These are phyloP conservation scores for Phytophthora idaei DNA, from an alignment of 352 stramenopile species.

Conservation along the genomic window DNA sequence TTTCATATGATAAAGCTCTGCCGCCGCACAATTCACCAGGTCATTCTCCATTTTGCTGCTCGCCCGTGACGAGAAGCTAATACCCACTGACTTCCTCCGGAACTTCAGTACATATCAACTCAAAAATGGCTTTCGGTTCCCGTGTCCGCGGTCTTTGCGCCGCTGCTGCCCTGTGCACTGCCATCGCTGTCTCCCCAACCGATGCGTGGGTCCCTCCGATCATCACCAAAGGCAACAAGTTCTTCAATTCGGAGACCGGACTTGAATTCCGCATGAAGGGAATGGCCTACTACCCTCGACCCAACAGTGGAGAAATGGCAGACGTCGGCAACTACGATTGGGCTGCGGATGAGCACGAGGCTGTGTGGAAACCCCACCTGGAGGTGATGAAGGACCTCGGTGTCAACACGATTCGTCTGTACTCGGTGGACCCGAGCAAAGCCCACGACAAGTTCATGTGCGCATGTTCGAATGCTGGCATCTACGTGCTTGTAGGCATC, in stretches of 20 bases:
- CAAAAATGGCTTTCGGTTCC: constrained; percentile 30
- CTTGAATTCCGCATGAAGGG: constrained; percentile 75
- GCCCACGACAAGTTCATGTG: constrained; percentile 87
- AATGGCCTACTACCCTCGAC: constrained; percentile 76
- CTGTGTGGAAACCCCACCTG: constrained; percentile 63
- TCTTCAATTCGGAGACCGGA: constrained; percentile 75
- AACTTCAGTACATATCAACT: constrained; percentile 23
- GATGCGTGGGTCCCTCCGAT: constrained; percentile 58
- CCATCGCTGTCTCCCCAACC: constrained; percentile 16
- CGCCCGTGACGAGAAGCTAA: constrained; percentile 23
- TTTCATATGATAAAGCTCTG: constrained; percentile 4
- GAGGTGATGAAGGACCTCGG: constrained; percentile 58
- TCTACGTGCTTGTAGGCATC: constrained; percentile 79
- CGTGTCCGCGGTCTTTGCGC: constrained; percentile 27
- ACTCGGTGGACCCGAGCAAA: constrained; percentile 64
- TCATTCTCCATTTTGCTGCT: constrained; percentile 40
- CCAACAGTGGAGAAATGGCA: constrained; percentile 65
- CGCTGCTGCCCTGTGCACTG: constrained; percentile 20
- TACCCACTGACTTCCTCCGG: constrained; percentile 21
- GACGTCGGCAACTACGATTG: constrained; percentile 68
- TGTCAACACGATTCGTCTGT: constrained; percentile 75
- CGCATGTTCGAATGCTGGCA: constrained; percentile 58
- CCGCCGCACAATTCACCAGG: constrained; percentile 10
- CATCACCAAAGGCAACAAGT: constrained; percentile 81
- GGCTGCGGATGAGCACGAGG: constrained; percentile 60